These are phyloP conservation scores for Selaginella tamariscina DNA, from an alignment of 75 land plant genomes.

Conservation along the genomic window DNA sequence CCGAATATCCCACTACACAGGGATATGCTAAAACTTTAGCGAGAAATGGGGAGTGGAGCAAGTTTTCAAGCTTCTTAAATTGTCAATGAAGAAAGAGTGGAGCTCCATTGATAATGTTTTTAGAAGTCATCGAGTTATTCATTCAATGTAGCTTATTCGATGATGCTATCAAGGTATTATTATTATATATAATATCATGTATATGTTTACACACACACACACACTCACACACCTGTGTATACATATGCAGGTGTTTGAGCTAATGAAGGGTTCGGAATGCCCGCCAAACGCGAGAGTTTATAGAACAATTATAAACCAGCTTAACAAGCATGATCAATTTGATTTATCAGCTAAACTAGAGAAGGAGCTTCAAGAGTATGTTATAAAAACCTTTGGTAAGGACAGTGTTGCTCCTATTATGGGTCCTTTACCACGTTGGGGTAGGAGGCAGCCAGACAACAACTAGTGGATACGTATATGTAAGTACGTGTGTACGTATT, in stretches of 20 bases:
- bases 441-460: no score
- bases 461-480: no score
- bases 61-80: background rate
- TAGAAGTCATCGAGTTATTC: background rate
- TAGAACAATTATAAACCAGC: background rate
- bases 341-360: background rate
- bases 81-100: background rate
- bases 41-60: conserved; percentile 36
- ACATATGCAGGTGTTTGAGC: background rate
- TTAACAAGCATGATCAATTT: background rate
- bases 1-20: conserved; percentile 77
- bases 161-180: background rate
- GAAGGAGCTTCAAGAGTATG: background rate
- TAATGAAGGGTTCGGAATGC: background rate
- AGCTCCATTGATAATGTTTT: background rate
- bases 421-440: background rate
- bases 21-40: conserved; percentile 84
- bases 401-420: background rate
- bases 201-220: no score
- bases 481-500: no score
- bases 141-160: background rate
- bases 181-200: no score
- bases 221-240: no score
- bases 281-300: background rate
- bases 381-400: background rate